Percentiles rank a stretch among this genome's conserved stretches.
Conservation (phyloP, 768 basidiomycete genomes). For the Boletus eberwhitei region DNA sequence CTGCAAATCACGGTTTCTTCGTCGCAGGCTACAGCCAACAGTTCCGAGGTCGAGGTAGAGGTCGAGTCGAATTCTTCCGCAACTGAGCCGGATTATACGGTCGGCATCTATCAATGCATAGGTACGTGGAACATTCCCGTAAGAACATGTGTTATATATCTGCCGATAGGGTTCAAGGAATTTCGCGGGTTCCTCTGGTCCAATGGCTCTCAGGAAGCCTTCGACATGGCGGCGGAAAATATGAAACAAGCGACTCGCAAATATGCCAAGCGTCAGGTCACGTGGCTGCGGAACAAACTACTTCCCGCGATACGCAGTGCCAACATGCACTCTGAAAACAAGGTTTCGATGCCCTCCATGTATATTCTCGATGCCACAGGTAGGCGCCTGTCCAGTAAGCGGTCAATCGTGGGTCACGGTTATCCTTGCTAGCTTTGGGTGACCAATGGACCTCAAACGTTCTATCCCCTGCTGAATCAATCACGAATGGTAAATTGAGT, state of each 20-base stretch:
- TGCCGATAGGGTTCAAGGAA: constrained; percentile 79
- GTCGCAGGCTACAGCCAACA: neutral
- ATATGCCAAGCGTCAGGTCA: constrained; percentile 88
- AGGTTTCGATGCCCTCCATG: constrained; percentile 33
- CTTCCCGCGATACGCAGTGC: constrained; percentile 63
- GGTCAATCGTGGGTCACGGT: neutral
- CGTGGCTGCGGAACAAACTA: constrained; percentile 90
- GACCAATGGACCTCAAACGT: constrained; percentile 61
- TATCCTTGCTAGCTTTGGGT: constrained; percentile 41
- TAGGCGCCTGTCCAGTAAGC: constrained; percentile 25
- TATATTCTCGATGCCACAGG: constrained; percentile 72
- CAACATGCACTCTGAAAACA: constrained; percentile 34
- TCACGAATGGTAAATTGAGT: constrained; percentile 44
- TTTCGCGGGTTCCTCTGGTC: constrained; percentile 67
- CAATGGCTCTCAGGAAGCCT: constrained; percentile 39
- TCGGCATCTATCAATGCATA: constrained; percentile 93
- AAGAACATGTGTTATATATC: constrained; percentile 8
- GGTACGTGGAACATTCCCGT: constrained; percentile 43
- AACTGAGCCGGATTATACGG: constrained; percentile 51
- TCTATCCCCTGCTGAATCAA: constrained; percentile 43
- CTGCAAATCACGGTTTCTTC: constrained; percentile 36
- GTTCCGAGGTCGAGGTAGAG: neutral
- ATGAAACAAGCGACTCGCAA: constrained; percentile 88
- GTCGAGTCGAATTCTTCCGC: neutral
- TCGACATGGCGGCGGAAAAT: constrained; percentile 57